A percentile compares a stretch with the other conserved stretches of the same genome.
These are phyloP conservation scores for Diplodia mutila DNA, from an alignment of 2,329 filamentous ascomycete genomes.

Conservation along the genomic window DNA sequence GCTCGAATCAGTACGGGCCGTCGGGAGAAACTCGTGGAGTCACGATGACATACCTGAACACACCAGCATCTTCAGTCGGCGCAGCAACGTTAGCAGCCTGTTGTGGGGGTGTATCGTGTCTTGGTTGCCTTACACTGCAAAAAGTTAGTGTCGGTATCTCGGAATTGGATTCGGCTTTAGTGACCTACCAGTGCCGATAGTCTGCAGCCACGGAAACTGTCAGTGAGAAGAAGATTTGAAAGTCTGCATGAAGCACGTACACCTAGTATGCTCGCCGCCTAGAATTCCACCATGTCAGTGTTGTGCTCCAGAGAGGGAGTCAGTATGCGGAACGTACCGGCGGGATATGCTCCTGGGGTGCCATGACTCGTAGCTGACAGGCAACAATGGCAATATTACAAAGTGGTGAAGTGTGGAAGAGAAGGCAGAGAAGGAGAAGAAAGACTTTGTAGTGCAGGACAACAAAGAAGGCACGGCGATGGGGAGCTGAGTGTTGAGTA, in stretches of 20 bases:
- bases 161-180: not conserved
- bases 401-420: not conserved
- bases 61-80: conserved; percentile 44
- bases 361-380: conserved; percentile 19
- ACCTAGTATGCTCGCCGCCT: conserved; percentile 46
- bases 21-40: not conserved
- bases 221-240: not conserved
- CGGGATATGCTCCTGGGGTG: conserved; percentile 26
- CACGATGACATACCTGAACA: conserved; percentile 39
- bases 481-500: conserved; percentile 12
- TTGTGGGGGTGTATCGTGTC: conserved; percentile 28
- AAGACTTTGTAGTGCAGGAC: not conserved
- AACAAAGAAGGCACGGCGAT: not conserved
- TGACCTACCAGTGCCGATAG: conserved; percentile 43
- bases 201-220: conserved; percentile 32
- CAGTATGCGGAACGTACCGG: not conserved
- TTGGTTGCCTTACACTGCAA: conserved; percentile 30
- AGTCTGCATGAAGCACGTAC: conserved; percentile 33
- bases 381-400: conserved; percentile 3
- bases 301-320: not conserved
- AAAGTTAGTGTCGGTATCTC: conserved; percentile 19
- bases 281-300: conserved; percentile 31
- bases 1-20: conserved; percentile 31
- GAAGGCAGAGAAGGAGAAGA: not conserved
- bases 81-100: conserved; percentile 25